A percentile compares a stretch with the other conserved stretches of the same genome.
Conservation (phyloP, 441 rosid species). For the Syzygium malaccense region DNA sequence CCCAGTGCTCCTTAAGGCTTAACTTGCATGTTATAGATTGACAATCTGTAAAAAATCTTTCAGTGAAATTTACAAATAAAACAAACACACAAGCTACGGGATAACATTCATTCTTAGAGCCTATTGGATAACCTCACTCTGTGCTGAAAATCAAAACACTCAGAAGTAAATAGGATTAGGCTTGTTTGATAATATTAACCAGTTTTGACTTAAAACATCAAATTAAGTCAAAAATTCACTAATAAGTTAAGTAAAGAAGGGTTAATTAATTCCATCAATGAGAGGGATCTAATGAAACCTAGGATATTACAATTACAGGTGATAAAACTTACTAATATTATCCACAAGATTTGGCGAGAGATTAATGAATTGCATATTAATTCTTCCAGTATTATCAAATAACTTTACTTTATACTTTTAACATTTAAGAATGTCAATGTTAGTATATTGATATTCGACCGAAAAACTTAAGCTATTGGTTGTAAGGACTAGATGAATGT, state of each 20-base stretch:
- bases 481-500: background rate
- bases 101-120: background rate
- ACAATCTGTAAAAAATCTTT: background rate
- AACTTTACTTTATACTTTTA: background rate
- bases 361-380: background rate
- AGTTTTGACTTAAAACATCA: background rate
- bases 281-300: background rate
- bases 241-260: background rate
- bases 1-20: background rate
- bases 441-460: background rate
- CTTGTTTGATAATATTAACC: background rate
- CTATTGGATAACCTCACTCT: background rate
- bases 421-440: background rate
- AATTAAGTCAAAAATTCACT: background rate
- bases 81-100: background rate
- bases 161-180: background rate
- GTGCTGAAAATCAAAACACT: background rate
- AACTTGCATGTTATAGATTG: background rate
- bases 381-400: background rate
- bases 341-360: background rate
- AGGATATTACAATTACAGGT: background rate
- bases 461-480: background rate
- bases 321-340: background rate
- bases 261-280: background rate
- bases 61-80: background rate